Evolutionary conservation across 2,329 filamentous ascomycete species (phyloP), one percentile per base, ranked within the genome.

Genomic region (Hymenoscyphus fraxineus): DNA sequence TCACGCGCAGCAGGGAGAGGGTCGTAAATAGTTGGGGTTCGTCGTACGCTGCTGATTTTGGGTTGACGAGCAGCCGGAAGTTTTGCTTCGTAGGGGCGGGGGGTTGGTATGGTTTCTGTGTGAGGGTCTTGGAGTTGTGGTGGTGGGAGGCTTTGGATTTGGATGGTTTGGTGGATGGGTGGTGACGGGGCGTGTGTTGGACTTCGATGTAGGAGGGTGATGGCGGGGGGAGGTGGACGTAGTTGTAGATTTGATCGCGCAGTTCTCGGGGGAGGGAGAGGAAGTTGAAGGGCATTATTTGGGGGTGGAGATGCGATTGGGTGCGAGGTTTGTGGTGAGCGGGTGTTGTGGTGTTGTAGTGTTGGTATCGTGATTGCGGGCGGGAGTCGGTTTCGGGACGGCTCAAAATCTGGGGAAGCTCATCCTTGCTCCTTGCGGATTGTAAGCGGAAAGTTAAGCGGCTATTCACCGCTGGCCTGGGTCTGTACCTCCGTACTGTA

Each of bases 1-100:
- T 69, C 19, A 66, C 66, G 2, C 68, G 64, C 2, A 66, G 51
- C 1, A 73, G 40, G 4, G 67, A 68, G 22, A 72, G 63, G 4
- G 66, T 66, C 12, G 65, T 62, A 32, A 27, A 44, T 3, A 27
- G 27, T 27, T 27, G 27, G 27, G 27, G 19, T 47, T 32, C 6
- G n/a, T 27, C 22, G 55, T 27, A 27, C 27, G 2, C 27, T 27
- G 1, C 6, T 7, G 19, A 22, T 54, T 1, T 13, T 19, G 47
- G 47, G 19, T 27, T 27, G 6, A 54, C 19, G 22, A 27, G 47
- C 10, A 54, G 19, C 22, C 47, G n/a, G 47, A 54, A 54, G 47
- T 15, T 54, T 54, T 35, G 55, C 35, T 38, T 38, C 13, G 13
- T 38, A 15, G 27, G 13, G n/a, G 55, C 19, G 10, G 55, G 9